Conservation (phyloP, 306 rosid species). For the Mimosa pudica region DNA sequence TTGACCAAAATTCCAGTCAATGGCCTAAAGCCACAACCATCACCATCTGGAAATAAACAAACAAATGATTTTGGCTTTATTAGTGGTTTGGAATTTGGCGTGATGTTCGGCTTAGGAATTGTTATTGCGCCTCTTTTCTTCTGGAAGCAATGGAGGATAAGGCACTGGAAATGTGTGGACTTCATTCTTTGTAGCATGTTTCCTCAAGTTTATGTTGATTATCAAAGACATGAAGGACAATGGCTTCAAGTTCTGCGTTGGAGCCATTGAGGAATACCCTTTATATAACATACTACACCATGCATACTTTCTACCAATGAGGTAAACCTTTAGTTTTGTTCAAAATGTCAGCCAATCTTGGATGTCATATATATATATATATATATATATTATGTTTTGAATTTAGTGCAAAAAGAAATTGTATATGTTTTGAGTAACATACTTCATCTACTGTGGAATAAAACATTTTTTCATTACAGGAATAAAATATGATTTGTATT, state of each 20-base stretch:
- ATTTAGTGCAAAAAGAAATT: too few species aligned
- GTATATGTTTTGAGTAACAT: too few species aligned
- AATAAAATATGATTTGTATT: too few species aligned
- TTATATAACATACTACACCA: background rate
- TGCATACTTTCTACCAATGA: background rate
- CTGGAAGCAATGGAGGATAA: background rate
- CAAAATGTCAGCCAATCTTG: too few species aligned
- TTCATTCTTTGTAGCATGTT: background rate
- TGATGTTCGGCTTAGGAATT: background rate
- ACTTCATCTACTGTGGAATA: too few species aligned
- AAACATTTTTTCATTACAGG: too few species aligned
- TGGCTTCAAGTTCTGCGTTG: background rate
- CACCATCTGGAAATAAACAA: background rate
- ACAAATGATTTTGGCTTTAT: background rate
- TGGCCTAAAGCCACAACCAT: background rate
- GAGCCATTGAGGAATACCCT: background rate
- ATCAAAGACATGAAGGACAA: background rate
- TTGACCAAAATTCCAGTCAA: background rate
- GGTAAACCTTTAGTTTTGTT: background rate
- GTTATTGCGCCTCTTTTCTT: background rate
- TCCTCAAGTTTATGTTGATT: background rate
- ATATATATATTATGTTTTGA: too few species aligned
- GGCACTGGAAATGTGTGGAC: background rate
- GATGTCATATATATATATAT: too few species aligned
- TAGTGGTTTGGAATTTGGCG: background rate